Percentiles rank a stretch among this genome's conserved stretches.
phyloP scores from a whole-genome alignment of 352 stramenopile genomes.

The Globisporangium uncinulatum region DNA sequence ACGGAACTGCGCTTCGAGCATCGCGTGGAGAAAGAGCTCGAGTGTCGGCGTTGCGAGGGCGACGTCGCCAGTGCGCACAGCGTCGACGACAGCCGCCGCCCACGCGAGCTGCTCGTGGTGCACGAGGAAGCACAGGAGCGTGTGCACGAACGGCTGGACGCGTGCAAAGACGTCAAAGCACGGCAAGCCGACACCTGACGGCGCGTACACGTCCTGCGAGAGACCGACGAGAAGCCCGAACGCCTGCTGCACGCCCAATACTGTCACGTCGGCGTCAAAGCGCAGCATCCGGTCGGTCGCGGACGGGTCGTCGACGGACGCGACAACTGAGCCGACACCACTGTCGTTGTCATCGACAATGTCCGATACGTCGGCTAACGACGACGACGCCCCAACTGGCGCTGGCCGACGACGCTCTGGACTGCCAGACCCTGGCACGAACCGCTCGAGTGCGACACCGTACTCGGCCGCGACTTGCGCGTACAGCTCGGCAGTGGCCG shows the following conservation, averaged over 20 bases:
- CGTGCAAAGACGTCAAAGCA: conserved; percentile 75
- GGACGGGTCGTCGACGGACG: conserved; percentile 50
- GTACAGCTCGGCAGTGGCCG: conserved; percentile 57
- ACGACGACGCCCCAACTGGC: too few relatives aligned
- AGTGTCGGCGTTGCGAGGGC: conserved; percentile 64
- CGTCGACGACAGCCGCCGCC: conserved; percentile 39
- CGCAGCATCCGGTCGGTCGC: conserved; percentile 61
- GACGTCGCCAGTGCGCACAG: conserved; percentile 37
- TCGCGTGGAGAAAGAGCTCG: conserved; percentile 76
- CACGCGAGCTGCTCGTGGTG: conserved; percentile 55
- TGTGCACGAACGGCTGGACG: conserved; percentile 81
- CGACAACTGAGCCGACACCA: conserved; percentile 35
- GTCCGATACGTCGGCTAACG: background rate
- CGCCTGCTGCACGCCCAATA: conserved; percentile 52
- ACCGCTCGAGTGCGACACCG: conserved; percentile 48
- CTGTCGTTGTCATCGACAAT: conserved; percentile 9
- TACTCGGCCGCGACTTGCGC: conserved; percentile 73
- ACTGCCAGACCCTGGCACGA: conserved; percentile 4
- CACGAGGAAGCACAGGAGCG: conserved; percentile 60
- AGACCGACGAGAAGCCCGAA: conserved; percentile 74
- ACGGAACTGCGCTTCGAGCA: conserved; percentile 63
- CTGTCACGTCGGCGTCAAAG: conserved; percentile 74
- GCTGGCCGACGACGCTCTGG: too few relatives aligned
- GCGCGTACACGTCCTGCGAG: conserved; percentile 79
- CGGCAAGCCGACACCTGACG: conserved; percentile 43